phyloP scores from a whole-genome alignment of 768 basidiomycete genomes.

The Astraeus odoratus region DNA sequence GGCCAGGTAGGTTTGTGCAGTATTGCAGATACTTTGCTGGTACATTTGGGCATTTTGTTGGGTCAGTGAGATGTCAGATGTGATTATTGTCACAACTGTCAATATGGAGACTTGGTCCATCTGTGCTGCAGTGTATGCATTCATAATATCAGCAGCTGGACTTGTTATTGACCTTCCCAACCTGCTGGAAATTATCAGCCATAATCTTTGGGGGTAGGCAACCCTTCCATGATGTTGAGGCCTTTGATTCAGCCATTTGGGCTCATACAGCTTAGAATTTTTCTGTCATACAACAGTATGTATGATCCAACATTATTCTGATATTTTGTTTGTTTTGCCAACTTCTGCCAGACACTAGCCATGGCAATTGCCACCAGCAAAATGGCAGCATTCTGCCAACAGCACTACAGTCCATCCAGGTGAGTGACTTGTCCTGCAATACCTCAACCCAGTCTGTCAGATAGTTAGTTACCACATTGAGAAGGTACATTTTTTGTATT shows the following conservation, averaged over 20 bases:
- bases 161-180: slow-evolving; percentile 3
- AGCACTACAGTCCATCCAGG: too few species aligned
- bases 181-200: slow-evolving; percentile 1
- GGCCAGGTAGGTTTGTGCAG: not conserved
- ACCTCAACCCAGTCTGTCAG: too few species aligned
- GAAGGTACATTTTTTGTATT: too few species aligned
- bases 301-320: not conserved
- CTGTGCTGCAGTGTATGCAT: slow-evolving; percentile 8
- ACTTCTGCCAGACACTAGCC: slow-evolving; percentile 6
- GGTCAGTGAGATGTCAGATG: slow-evolving; percentile 5
- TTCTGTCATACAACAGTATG: not conserved
- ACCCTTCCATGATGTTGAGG: not conserved
- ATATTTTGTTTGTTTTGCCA: slow-evolving; percentile 5
- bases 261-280: not conserved
- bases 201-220: not conserved
- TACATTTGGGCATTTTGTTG: not conserved
- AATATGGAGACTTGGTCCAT: slow-evolving; percentile 1
- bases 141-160: slow-evolving; percentile 5
- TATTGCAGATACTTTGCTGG: not conserved
- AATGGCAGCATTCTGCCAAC: slow-evolving; percentile 1
- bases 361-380: slow-evolving; percentile 6
- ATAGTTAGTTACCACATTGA: too few species aligned
- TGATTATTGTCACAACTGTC: slow-evolving; percentile 9
- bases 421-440: too few species aligned
- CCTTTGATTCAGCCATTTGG: not conserved